phyloP scores from a whole-genome alignment of 345 rosid species.

The Turritis glabra region DNA sequence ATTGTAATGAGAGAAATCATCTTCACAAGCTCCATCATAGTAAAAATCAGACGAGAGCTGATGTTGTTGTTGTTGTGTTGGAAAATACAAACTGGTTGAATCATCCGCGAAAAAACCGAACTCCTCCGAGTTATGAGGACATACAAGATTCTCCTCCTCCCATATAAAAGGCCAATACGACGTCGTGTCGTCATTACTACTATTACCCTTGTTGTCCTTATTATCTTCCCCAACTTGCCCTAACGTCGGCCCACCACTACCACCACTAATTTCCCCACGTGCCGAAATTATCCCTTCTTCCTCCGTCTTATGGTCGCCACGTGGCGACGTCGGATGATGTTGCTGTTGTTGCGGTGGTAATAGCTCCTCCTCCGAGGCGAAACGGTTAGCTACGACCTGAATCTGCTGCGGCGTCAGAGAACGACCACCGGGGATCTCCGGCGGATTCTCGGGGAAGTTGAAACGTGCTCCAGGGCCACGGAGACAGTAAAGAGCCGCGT shows the following conservation, averaged over 20 bases:
- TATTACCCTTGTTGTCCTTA: neutral
- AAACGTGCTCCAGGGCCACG: constrained; percentile 66
- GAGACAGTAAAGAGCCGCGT: constrained; percentile 72
- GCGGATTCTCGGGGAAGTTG: constrained; percentile 69
- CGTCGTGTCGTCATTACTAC: constrained; percentile 13
- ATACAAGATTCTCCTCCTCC: constrained; percentile 34
- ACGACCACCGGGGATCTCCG: constrained; percentile 46
- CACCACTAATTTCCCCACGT: constrained; percentile 31
- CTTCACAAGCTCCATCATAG: constrained; percentile 37
- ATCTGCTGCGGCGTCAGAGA: constrained; percentile 55
- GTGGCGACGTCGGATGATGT: neutral
- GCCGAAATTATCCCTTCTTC: constrained; percentile 13
- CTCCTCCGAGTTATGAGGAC: constrained; percentile 19
- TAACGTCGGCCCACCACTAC: constrained; percentile 37
- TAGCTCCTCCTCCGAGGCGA: constrained; percentile 46
- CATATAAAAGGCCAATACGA: constrained; percentile 28
- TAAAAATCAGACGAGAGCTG: constrained; percentile 40
- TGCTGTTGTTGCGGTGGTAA: neutral
- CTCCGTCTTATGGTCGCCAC: constrained; percentile 6
- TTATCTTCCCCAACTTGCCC: constrained; percentile 34
- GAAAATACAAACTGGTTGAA: constrained; percentile 17
- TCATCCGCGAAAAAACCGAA: constrained; percentile 28
- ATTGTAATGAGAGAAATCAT: constrained; percentile 32
- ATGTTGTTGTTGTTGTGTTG: constrained; percentile 25
- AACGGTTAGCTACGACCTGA: constrained; percentile 58